Evolutionary conservation across 2,329 filamentous ascomycete genomes (phyloP), one percentile per base, ranked within the genome.

Genomic region (Catunica adiposa): DNA sequence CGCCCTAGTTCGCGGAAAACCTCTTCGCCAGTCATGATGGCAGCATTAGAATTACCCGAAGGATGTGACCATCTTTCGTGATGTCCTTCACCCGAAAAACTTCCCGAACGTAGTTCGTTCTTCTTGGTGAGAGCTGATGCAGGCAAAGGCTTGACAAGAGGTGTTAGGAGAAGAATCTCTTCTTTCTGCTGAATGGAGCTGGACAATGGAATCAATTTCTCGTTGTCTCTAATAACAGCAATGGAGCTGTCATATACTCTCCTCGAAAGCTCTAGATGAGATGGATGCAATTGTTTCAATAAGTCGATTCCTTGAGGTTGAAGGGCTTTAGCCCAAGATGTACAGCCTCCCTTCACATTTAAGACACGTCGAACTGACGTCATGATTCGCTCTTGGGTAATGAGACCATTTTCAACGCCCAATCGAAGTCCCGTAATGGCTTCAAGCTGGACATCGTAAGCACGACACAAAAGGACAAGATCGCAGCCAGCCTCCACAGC

Each of bases 401-500:
- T 88, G 66, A 94, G 94, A 8, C 84, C 86, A 64, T 92, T 95
- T 61, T 95, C 88, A 31, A 95, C 79, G 0, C 89, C 89, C 8
- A 94, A 74, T 64, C 92, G 94, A 51, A 97, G 73, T 0, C 89
- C 90, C 37, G 84, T 86, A 63, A 98, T 86, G 6, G 89, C 90
- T 68, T 97, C 90, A 61, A 92, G 80, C 66, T 97, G 89, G 20
- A 90, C 83, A 38, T 86, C 82, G 62, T 89, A 94, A 4, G 88
- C 89, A 47, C 89, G 82, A 63, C 89, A 97, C 1, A 96, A 77
- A 4, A 96, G 77, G 3, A 96, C 81, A 54, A 97, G 73, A 66
- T 98, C 92, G 65, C 92, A 97, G 14, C 92, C 92, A 31, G 92
- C 90, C 66, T 95, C 92, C 53, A 96, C 86, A 2, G 92, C 92